phyloP scores from a whole-genome alignment of 176 grass and related monocot species.

The Carex cristatella region DNA sequence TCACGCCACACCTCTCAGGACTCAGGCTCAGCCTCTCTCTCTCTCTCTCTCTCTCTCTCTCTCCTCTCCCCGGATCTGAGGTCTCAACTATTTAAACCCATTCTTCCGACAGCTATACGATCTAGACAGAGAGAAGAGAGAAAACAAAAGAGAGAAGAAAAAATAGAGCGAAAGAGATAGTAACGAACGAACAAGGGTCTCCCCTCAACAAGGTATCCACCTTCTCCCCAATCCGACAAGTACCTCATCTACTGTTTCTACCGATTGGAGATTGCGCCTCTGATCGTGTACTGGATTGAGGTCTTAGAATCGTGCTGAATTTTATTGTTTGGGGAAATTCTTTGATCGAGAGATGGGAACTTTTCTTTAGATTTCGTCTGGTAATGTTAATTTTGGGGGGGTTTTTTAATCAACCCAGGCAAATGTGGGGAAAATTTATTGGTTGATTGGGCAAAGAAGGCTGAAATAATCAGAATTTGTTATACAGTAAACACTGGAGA shows the following conservation, averaged over 20 bases:
- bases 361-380: neutral
- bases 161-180: neutral
- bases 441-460: neutral
- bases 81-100: constrained; percentile 13
- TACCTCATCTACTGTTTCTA: neutral
- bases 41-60: neutral
- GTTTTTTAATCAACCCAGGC: neutral
- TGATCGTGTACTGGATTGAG: constrained; percentile 19
- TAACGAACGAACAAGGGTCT: neutral
- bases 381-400: constrained; percentile 4
- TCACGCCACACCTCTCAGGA: constrained; percentile 13
- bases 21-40: neutral
- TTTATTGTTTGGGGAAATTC: neutral
- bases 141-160: neutral
- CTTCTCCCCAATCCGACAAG: neutral
- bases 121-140: neutral
- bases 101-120: constrained; percentile 20
- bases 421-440: constrained; percentile 10
- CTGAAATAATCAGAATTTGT: neutral
- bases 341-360: neutral
- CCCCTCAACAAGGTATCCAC: constrained; percentile 18
- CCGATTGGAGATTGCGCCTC: neutral
- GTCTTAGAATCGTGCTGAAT: neutral
- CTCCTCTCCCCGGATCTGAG: constrained; percentile 5
- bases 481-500: neutral